These are phyloP conservation scores for Madurella mycetomatis DNA, from an alignment of 2,329 filamentous ascomycete genomes.

Conservation along the genomic window DNA sequence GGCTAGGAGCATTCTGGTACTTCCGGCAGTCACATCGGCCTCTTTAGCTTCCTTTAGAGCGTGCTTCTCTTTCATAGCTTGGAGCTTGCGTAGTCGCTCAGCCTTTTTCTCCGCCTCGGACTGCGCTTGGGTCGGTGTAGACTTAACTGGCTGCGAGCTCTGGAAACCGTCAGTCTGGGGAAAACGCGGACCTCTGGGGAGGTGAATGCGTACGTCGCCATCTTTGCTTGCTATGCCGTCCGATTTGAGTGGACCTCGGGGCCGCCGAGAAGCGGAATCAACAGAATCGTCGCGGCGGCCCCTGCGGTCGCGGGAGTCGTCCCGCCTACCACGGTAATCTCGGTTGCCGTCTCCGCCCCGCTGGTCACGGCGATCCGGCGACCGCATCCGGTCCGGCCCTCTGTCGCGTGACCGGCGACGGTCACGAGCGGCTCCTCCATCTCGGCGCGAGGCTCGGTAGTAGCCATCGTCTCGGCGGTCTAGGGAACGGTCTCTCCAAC, in stretches of 20 bases:
- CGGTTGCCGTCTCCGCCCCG: constrained; percentile 61
- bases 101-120: constrained; percentile 73
- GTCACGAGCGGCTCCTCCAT: constrained; percentile 49
- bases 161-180: constrained; percentile 13
- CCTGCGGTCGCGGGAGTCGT: constrained; percentile 66
- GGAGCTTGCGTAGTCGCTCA: constrained; percentile 73
- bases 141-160: constrained; percentile 48
- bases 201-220: constrained; percentile 50
- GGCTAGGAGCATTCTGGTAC: constrained; percentile 62
- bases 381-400: constrained; percentile 55
- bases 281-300: constrained; percentile 65
- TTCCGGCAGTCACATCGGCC: constrained; percentile 61
- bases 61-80: constrained; percentile 90
- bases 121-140: constrained; percentile 47
- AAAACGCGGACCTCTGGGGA: constrained; percentile 20
- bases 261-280: constrained; percentile 61
- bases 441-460: constrained; percentile 58
- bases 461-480: constrained; percentile 62
- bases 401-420: constrained; percentile 61
- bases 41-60: constrained; percentile 71
- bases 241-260: constrained; percentile 30
- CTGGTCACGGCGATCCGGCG: constrained; percentile 52
- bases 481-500: constrained; percentile 66
- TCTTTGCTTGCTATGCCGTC: constrained; percentile 47
- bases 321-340: constrained; percentile 65